Conservation (phyloP, 345 rosid genomes). For the Punica granatum region DNA sequence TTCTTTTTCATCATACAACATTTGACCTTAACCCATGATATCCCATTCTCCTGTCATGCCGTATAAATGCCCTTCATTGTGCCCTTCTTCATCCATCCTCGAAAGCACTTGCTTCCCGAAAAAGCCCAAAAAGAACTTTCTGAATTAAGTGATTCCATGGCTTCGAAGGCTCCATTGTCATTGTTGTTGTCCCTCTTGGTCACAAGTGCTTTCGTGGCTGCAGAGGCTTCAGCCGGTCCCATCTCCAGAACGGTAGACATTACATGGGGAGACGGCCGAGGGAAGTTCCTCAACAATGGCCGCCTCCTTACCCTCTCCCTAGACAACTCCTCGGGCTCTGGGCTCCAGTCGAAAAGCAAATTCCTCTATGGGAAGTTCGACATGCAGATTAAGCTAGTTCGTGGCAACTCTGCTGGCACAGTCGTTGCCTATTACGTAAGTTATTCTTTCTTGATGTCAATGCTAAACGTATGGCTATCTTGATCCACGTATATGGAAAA, state of each 20-base stretch:
- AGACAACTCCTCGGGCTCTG: constrained; percentile 49
- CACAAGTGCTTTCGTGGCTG: not conserved
- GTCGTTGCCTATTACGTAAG: constrained; percentile 47
- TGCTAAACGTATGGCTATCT: too few species aligned
- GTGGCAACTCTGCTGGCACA: constrained; percentile 56
- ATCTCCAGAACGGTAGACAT: constrained; percentile 35
- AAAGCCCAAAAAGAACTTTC: too few species aligned
- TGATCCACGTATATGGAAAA: too few species aligned
- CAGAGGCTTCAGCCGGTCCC: constrained; percentile 20
- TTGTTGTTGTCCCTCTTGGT: not conserved
- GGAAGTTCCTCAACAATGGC: constrained; percentile 42
- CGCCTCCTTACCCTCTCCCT: constrained; percentile 51
- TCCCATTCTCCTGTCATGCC: too few species aligned
- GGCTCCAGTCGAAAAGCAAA: constrained; percentile 46
- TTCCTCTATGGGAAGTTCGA: constrained; percentile 43
- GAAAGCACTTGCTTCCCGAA: not conserved
- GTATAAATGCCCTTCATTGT: too few species aligned
- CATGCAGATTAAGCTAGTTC: constrained; percentile 52
- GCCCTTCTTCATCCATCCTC: not conserved
- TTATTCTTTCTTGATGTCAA: not conserved
- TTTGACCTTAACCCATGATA: too few species aligned
- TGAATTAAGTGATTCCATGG: too few species aligned
- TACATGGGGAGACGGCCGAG: constrained; percentile 60
- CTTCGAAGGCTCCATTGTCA: not conserved
- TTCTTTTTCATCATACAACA: too few species aligned